A percentile compares a stretch with the other conserved stretches of the same genome.
Conservation (phyloP, 2,329 filamentous ascomycete genomes). For the Mycosphaerella arachidis region DNA sequence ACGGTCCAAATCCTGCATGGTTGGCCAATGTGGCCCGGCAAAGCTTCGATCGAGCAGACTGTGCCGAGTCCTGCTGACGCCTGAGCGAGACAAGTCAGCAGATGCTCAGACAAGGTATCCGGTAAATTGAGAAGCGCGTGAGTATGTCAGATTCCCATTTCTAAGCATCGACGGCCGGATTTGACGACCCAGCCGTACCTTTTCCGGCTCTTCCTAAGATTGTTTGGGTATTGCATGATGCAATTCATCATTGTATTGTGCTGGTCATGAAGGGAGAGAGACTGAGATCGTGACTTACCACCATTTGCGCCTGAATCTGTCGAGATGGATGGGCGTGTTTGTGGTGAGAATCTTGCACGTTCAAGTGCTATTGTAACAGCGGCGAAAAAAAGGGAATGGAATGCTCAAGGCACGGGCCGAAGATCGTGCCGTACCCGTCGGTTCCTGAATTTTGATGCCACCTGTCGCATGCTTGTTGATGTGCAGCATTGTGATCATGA, state of each 20-base stretch:
- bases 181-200: slow-evolving; percentile 49
- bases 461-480: neutral
- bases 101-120: neutral
- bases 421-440: neutral
- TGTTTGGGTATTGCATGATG: slow-evolving; percentile 29
- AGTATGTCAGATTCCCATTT: slow-evolving; percentile 34
- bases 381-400: too few species aligned
- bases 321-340: too few species aligned
- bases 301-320: neutral
- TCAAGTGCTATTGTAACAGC: neutral
- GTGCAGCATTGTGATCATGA: neutral
- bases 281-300: slow-evolving; percentile 9
- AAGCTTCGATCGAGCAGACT: neutral
- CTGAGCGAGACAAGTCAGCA: neutral
- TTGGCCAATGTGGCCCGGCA: too few species aligned
- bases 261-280: slow-evolving; percentile 4
- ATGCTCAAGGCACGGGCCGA: too few species aligned
- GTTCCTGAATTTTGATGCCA: slow-evolving; percentile 1
- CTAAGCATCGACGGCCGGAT: slow-evolving; percentile 50
- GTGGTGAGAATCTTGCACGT: neutral
- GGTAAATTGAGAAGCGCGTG: neutral
- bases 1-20: too few species aligned
- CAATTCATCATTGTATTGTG: slow-evolving; percentile 32
- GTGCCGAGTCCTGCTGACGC: neutral
- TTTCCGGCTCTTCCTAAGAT: slow-evolving; percentile 51